These are phyloP conservation scores for Royoungia palumana DNA, from an alignment of 768 basidiomycete species.

Conservation along the genomic window DNA sequence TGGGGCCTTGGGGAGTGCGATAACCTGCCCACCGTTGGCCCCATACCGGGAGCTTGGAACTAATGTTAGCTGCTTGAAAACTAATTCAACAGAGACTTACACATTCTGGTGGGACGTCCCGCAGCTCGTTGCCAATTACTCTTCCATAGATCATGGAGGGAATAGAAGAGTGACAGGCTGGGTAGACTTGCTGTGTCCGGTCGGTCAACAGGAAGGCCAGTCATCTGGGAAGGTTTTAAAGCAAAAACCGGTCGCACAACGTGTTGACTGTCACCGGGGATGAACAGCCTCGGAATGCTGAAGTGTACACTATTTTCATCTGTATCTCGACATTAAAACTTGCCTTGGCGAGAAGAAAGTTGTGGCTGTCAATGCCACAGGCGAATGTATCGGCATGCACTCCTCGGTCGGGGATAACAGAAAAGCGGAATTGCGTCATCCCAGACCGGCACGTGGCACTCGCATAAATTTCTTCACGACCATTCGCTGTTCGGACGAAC, in stretches of 20 bases:
- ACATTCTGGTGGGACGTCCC: conserved; percentile 27
- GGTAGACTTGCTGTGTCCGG: conserved; percentile 13
- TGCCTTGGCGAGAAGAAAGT: conserved; percentile 25
- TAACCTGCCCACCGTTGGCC: conserved; percentile 30
- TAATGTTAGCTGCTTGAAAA: conserved; percentile 7
- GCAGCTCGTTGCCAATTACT: conserved; percentile 30
- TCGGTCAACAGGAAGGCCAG: conserved; percentile 14
- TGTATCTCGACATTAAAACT: conserved; percentile 9
- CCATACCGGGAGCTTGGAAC: conserved; percentile 30
- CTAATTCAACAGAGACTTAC: conserved; percentile 16
- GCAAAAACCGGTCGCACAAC: conserved; percentile 17
- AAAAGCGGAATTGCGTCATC: conserved; percentile 13
- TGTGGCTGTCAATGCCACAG: conserved; percentile 19
- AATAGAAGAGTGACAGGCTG: conserved; percentile 16
- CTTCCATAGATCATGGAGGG: conserved; percentile 26
- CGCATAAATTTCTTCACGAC: conserved; percentile 5
- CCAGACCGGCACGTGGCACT: conserved; percentile 16
- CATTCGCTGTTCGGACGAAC: neutral
- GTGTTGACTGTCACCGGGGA: conserved; percentile 18
- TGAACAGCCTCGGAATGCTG: conserved; percentile 25
- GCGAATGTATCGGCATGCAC: conserved; percentile 4
- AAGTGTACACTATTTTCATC: conserved; percentile 18
- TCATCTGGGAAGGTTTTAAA: conserved; percentile 27
- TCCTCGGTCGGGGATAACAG: conserved; percentile 15
- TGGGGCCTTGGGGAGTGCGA: conserved; percentile 24